Conservation (phyloP, 23 red algal species). For the Chondrus crispus region DNA sequence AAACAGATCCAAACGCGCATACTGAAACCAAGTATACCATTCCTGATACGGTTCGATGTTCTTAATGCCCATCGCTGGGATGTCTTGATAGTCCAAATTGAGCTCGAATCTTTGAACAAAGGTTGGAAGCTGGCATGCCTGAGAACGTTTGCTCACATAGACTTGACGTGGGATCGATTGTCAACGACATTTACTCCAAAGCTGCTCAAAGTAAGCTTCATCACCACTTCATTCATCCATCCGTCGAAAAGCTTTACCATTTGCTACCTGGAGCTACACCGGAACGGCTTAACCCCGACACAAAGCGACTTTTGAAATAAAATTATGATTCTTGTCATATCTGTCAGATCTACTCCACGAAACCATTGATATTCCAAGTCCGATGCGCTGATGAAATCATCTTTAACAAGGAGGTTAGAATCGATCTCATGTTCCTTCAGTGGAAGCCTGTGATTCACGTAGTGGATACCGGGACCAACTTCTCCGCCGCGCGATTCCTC, state of each 20-base stretch:
- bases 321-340: no score
- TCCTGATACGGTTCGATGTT: slow-evolving; percentile 10
- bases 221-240: not conserved
- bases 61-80: not conserved
- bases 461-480: not conserved
- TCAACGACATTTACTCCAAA: not conserved
- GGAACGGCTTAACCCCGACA: not conserved
- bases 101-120: not conserved
- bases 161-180: not conserved
- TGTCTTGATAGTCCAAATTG: not conserved
- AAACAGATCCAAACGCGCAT: not conserved
- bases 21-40: not conserved
- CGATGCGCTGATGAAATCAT: not conserved
- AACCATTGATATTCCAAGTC: no score
- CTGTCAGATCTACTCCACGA: no score
- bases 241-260: not conserved
- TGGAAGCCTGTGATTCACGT: not conserved
- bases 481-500: no score
- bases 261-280: not conserved
- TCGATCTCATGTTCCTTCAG: slow-evolving; percentile 22
- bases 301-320: no score
- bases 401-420: not conserved
- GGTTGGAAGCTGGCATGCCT: not conserved
- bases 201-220: not conserved
- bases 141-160: not conserved